A percentile compares a stretch with the other conserved stretches of the same genome.
These are phyloP conservation scores for Penicillium sp. DNA, from an alignment of 2,329 filamentous ascomycete species.

Conservation along the genomic window DNA sequence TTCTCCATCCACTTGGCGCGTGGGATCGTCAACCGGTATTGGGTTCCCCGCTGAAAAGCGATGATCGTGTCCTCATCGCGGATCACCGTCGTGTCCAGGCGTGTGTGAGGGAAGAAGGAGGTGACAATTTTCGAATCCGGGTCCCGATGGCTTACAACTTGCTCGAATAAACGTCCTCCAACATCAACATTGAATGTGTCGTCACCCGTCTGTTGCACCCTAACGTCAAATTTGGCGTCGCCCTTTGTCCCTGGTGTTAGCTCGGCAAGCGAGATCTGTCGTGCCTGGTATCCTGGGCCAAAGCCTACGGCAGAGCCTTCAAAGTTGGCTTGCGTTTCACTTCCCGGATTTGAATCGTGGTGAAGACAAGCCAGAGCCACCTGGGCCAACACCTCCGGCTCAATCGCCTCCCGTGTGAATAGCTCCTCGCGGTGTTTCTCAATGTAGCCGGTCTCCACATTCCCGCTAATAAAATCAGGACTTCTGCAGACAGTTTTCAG, in stretches of 20 bases:
- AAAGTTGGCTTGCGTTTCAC: no score
- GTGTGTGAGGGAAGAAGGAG: conserved; percentile 71
- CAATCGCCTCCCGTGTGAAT: conserved; percentile 55
- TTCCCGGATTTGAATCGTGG: no score
- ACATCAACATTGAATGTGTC: conserved; percentile 46
- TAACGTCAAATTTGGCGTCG: no score
- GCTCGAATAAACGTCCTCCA: conserved; percentile 28
- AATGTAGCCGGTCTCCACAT: conserved; percentile 94
- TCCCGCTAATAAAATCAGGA: conserved; percentile 70
- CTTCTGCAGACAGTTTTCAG: conserved; percentile 78
- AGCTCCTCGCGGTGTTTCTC: conserved; percentile 74
- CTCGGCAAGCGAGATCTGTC: no score
- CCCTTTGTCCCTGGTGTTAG: no score
- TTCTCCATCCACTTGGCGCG: conserved; percentile 75
- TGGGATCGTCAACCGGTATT: conserved; percentile 49
- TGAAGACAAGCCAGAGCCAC: conserved; percentile 73
- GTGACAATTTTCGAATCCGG: conserved; percentile 48
- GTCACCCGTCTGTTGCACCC: no score
- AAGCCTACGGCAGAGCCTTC: no score
- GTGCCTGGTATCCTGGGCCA: no score
- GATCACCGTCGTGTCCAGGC: conserved; percentile 71
- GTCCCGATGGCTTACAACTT: conserved; percentile 44
- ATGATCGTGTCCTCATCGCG: conserved; percentile 47
- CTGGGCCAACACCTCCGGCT: conserved; percentile 72
- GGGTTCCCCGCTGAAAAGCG: conserved; percentile 63